Conservation (phyloP, 2,329 filamentous ascomycete genomes). For the Phaeophleospora eucalypticola region DNA sequence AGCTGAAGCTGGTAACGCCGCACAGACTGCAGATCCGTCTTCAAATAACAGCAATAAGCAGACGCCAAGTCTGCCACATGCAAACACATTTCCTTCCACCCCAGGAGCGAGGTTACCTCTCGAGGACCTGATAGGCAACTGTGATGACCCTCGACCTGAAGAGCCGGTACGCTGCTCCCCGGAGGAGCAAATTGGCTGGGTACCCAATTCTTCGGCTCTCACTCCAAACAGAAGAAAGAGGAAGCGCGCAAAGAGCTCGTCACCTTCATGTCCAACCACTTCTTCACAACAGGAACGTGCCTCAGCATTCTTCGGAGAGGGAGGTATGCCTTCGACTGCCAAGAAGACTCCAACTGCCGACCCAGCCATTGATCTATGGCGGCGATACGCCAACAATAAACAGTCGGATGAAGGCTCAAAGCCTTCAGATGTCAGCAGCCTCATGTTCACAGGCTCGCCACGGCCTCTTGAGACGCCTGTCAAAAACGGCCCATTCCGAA, state of each 20-base stretch:
- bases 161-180: constrained; percentile 51
- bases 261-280: constrained; percentile 36
- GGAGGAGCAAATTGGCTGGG: constrained; percentile 60
- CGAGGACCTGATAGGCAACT: constrained; percentile 58
- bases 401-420: constrained; percentile 37
- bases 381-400: constrained; percentile 38
- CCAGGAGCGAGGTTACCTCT: constrained; percentile 56
- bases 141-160: constrained; percentile 50
- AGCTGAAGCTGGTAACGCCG: constrained; percentile 1
- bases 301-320: constrained; percentile 23
- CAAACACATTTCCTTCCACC: constrained; percentile 50
- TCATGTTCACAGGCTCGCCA: constrained; percentile 46
- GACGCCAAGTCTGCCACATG: constrained; percentile 26
- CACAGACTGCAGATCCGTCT: neutral
- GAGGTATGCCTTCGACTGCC: constrained; percentile 15
- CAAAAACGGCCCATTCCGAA: constrained; percentile 45
- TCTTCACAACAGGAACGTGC: constrained; percentile 37
- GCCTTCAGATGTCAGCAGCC: constrained; percentile 39
- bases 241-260: constrained; percentile 47
- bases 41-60: constrained; percentile 9
- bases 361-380: constrained; percentile 46
- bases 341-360: constrained; percentile 45
- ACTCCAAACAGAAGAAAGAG: constrained; percentile 39
- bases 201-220: constrained; percentile 44
- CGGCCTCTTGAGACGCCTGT: constrained; percentile 41